A percentile compares a stretch with the other conserved stretches of the same genome.
phyloP scores from a whole-genome alignment of 306 rosid species.

The Comarum palustre region DNA sequence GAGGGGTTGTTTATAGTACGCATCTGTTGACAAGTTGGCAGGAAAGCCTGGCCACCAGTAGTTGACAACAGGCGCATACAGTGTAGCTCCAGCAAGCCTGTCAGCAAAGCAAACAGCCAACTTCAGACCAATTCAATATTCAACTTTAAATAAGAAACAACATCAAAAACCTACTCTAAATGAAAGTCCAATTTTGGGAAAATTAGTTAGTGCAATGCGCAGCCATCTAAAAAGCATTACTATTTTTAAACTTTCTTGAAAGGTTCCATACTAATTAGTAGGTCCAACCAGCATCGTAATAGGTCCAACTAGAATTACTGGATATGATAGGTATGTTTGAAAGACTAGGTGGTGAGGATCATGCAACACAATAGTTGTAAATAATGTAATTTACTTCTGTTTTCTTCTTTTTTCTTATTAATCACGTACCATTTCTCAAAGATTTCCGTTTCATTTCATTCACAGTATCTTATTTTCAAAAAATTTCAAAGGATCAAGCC shows the following conservation, averaged over 20 bases:
- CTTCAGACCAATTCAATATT: background rate
- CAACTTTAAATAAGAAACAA: background rate
- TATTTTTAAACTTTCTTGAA: background rate
- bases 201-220: background rate
- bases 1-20: constrained; percentile 31
- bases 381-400: background rate
- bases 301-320: background rate
- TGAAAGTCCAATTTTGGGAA: background rate
- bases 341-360: background rate
- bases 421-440: background rate
- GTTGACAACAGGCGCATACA: constrained; percentile 45
- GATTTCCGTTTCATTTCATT: background rate
- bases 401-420: background rate
- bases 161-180: background rate
- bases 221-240: background rate
- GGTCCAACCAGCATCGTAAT: background rate
- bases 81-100: constrained; percentile 52
- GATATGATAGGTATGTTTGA: background rate
- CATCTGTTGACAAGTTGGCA: constrained; percentile 30
- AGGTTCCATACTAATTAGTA: background rate
- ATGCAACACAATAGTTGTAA: background rate
- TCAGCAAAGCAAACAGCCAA: constrained; percentile 11
- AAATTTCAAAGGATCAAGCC: background rate
- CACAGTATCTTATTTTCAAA: background rate
- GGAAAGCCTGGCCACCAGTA: constrained; percentile 60